Percentiles rank a stretch among this genome's conserved stretches.
Evolutionary conservation across 2,329 filamentous ascomycete genomes (phyloP).

Genomic region (Cercospora berteroae): DNA sequence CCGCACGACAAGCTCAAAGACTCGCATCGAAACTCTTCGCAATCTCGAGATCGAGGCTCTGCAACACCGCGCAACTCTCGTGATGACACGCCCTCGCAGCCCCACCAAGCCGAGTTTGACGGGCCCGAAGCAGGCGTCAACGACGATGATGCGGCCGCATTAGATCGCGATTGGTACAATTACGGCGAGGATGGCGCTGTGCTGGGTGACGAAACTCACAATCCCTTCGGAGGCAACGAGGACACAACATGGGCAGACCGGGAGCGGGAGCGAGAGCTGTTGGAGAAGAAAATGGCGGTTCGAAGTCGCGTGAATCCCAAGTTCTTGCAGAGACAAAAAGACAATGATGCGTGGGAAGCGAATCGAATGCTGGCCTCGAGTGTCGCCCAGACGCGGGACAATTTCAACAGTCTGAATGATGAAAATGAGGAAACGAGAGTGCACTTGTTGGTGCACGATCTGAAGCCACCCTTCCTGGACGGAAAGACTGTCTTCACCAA

Average conservation of each 20-base stretch:
- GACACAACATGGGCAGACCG: constrained; percentile 68
- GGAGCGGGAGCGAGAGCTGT: constrained; percentile 68
- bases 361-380: constrained; percentile 97
- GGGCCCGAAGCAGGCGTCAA: constrained; percentile 59
- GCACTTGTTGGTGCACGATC: constrained; percentile 87
- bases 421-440: constrained; percentile 88
- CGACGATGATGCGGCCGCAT: constrained; percentile 67
- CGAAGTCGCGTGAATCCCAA: constrained; percentile 57
- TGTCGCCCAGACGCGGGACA: constrained; percentile 84
- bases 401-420: constrained; percentile 68
- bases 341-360: constrained; percentile 97
- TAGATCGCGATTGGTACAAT: constrained; percentile 91
- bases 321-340: constrained; percentile 81
- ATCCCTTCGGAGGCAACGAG: constrained; percentile 78
- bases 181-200: constrained; percentile 80
- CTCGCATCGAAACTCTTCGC: constrained; percentile 32
- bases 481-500: constrained; percentile 96
- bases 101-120: constrained; percentile 57
- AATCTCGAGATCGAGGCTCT: neutral
- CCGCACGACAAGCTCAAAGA: constrained; percentile 22
- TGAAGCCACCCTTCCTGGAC: constrained; percentile 91
- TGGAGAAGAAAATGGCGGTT: constrained; percentile 70
- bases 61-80: constrained; percentile 22
- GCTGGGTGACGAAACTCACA: constrained; percentile 88
- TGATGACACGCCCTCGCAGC: constrained; percentile 38